Conservation (phyloP, 2,329 filamentous ascomycete genomes). For the Colletotrichum limetticola region DNA sequence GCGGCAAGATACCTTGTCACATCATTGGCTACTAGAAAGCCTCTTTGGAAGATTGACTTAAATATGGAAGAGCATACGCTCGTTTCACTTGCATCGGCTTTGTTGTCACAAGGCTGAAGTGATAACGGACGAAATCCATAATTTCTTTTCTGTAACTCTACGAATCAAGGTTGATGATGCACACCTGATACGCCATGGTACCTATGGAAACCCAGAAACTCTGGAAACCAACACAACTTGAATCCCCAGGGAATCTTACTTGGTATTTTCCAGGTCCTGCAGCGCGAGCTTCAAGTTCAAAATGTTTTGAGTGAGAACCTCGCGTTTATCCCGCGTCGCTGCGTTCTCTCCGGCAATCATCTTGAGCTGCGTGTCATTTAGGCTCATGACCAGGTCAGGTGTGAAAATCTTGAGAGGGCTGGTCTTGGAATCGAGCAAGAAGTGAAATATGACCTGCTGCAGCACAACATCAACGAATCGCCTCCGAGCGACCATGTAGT, state of each 20-base stretch:
- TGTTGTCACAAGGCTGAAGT: too few relatives aligned
- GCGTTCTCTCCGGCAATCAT: slow-evolving; percentile 69
- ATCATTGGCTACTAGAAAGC: too few relatives aligned
- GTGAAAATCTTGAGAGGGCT: slow-evolving; percentile 66
- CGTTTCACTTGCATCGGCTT: too few relatives aligned
- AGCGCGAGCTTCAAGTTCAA: slow-evolving; percentile 52
- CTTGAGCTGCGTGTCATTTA: slow-evolving; percentile 61
- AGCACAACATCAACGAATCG: slow-evolving; percentile 73
- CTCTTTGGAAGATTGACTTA: too few relatives aligned
- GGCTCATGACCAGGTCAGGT: slow-evolving; percentile 57
- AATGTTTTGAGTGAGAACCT: slow-evolving; percentile 57
- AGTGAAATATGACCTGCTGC: slow-evolving; percentile 66
- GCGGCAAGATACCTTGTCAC: too few relatives aligned
- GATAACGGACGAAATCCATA: too few relatives aligned
- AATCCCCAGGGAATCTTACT: neutral
- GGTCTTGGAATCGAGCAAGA: slow-evolving; percentile 58
- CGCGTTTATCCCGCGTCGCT: slow-evolving; percentile 50
- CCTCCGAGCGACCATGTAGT: slow-evolving; percentile 70
- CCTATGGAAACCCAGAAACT: neutral
- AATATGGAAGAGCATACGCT: too few relatives aligned
- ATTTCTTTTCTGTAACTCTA: too few relatives aligned
- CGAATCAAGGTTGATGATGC: neutral
- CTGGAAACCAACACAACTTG: too few relatives aligned
- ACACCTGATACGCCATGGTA: neutral
- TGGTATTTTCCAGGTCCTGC: slow-evolving; percentile 27